phyloP scores from a whole-genome alignment of 192 early-diverging fungal genomes.

The Cetraspora pellucida region DNA sequence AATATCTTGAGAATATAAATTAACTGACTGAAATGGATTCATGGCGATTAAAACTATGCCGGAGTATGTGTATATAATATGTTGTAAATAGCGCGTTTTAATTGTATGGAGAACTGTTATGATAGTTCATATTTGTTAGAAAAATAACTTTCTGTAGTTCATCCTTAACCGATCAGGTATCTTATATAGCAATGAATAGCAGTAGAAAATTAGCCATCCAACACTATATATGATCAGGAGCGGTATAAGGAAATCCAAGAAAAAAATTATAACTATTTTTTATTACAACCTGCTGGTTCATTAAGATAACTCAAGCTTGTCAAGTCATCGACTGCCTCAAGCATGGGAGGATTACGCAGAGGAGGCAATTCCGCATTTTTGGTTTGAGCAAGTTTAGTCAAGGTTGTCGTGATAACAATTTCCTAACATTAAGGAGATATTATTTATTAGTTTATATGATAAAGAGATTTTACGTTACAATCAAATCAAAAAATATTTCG shows the following conservation, averaged over 20 bases:
- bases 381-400: slow-evolving; percentile 66
- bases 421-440: slow-evolving; percentile 54
- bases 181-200: too few species aligned
- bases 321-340: slow-evolving; percentile 89
- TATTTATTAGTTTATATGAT: neutral
- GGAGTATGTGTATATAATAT: slow-evolving; percentile 99
- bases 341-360: slow-evolving; percentile 87
- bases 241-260: neutral
- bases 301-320: slow-evolving; percentile 95
- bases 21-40: slow-evolving; percentile 89
- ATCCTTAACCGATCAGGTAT: too few species aligned
- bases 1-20: slow-evolving; percentile 90
- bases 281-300: slow-evolving; percentile 72
- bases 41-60: slow-evolving; percentile 98
- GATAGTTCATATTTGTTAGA: neutral
- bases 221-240: too few species aligned
- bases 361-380: slow-evolving; percentile 80
- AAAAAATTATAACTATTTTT: neutral
- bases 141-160: too few species aligned
- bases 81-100: slow-evolving; percentile 82
- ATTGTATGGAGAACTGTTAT: slow-evolving; percentile 87
- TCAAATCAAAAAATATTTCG: too few species aligned
- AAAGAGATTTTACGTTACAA: neutral
- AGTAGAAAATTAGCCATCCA: too few species aligned
- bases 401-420: slow-evolving; percentile 69